Base-by-base conservation (phyloP, 1,139 yeast genomes). In the Pichia sp. region DNA sequence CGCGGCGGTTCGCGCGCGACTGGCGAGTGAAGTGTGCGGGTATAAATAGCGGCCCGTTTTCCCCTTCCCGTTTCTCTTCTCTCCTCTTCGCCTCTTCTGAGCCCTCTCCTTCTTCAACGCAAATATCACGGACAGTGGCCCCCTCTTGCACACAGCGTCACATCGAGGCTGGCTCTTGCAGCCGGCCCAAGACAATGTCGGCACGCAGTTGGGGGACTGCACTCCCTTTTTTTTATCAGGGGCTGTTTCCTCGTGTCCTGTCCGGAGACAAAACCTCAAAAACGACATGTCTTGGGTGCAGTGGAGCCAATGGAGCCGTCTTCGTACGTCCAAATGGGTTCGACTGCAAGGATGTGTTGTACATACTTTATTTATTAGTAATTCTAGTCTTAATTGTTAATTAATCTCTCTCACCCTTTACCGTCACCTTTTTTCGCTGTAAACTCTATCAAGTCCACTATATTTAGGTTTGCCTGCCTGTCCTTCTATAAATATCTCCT, bases 271-370 rank as follows among this genome's bases (percentile, higher is more conserved):
- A n/a, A n/a, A n/a, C n/a, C n/a, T n/a, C 31, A 14, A 29, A 33
- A 8, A 14, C 27, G 24, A 78, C 70, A 8, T 38, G 41, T 80
- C 88, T 80, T 77, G 88, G 88, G 88, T 80, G 88, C 88, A 78
- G 79, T 78, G 70, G 63, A 67, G 70, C 64, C 80, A 74, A 76
- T 78, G 84, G 85, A 79, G 60, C 66, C 72, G 70, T 85, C 87
- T 80, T 80, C 84, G 88, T 78, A 85, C 72, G 70, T 78, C 84
- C 85, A 84, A 66, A 78, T 80, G 86, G 74, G 83, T 72, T 64
- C 61, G 66, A 80, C 72, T 80, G 88, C 88, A 80, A 80, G 74
- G 88, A 80, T 77, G 73, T 70, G 63, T 77, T 63, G 64, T 56
- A 80, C 87, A 80, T 43, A n/a, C 20, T 28, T 9, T 21, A 7